Percentiles rank a stretch among this genome's conserved stretches.
These are phyloP conservation scores for Colletotrichum theobromicola DNA, from an alignment of 2,329 filamentous ascomycete genomes.

Conservation along the genomic window DNA sequence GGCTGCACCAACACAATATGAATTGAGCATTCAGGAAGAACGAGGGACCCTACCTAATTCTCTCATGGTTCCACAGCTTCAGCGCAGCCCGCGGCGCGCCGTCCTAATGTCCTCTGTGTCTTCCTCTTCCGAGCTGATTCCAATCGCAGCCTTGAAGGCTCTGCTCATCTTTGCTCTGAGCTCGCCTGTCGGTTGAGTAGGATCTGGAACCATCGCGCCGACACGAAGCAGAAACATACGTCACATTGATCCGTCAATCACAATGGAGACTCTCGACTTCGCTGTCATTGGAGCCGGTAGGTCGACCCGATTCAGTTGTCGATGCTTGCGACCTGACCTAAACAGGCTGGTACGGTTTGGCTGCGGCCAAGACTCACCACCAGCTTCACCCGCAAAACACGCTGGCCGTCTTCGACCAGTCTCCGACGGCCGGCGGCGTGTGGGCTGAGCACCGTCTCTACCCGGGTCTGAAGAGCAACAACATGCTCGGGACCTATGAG, in stretches of 20 bases:
- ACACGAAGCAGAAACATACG: background rate
- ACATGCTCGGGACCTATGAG: slow-evolving; percentile 75
- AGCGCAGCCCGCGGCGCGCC: background rate
- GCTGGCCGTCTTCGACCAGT: slow-evolving; percentile 63
- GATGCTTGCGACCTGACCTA: background rate
- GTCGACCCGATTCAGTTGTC: slow-evolving; percentile 16
- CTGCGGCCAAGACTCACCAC: slow-evolving; percentile 65
- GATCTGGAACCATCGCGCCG: background rate
- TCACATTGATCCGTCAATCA: background rate
- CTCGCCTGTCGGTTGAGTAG: background rate
- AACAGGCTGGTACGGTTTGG: slow-evolving; percentile 60
- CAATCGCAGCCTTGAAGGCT: background rate
- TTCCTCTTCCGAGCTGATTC: background rate
- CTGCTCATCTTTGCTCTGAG: background rate
- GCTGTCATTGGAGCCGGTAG: slow-evolving; percentile 60
- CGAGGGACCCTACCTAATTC: background rate
- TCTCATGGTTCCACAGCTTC: background rate
- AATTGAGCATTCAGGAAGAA: background rate
- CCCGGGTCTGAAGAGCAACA: slow-evolving; percentile 74
- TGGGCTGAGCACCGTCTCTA: slow-evolving; percentile 74
- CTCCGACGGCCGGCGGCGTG: slow-evolving; percentile 66
- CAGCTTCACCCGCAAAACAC: slow-evolving; percentile 62
- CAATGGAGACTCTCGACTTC: slow-evolving; percentile 50
- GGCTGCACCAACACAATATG: background rate
- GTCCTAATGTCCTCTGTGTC: background rate